Conservation (phyloP, 768 basidiomycete species). For the Grammothele lineata region DNA sequence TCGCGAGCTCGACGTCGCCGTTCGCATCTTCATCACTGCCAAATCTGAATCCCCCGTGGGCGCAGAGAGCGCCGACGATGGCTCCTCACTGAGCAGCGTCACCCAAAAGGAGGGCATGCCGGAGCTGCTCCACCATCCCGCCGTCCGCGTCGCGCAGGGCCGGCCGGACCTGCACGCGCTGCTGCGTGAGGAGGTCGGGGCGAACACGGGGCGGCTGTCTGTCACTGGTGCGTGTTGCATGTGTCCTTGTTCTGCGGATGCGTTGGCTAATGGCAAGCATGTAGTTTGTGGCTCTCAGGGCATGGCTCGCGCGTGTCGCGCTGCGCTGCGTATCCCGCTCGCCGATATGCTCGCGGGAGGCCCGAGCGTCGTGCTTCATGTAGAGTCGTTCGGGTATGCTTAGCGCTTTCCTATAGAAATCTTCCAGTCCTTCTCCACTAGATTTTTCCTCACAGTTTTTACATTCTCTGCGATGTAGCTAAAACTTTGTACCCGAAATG, state of each 20-base stretch:
- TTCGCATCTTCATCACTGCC: slow-evolving; percentile 40
- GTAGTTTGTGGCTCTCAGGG: slow-evolving; percentile 48
- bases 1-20: slow-evolving; percentile 28
- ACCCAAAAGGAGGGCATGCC: slow-evolving; percentile 14
- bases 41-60: slow-evolving; percentile 11
- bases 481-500: no score
- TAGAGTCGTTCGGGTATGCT: slow-evolving; percentile 40
- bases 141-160: slow-evolving; percentile 30
- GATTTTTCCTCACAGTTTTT: no score
- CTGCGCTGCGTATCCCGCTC: slow-evolving; percentile 35
- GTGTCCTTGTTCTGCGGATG: slow-evolving; percentile 9
- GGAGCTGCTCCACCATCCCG: slow-evolving; percentile 21
- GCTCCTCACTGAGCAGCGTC: not conserved
- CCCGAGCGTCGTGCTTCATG: slow-evolving; percentile 40
- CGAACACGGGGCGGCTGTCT: slow-evolving; percentile 36
- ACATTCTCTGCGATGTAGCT: no score
- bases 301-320: slow-evolving; percentile 35
- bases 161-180: slow-evolving; percentile 40
- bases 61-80: no score
- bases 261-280: not conserved
- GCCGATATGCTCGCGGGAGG: slow-evolving; percentile 37
- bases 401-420: no score
- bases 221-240: slow-evolving; percentile 38
- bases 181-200: slow-evolving; percentile 33
- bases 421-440: no score